Evolutionary conservation across 2,329 filamentous ascomycete genomes (phyloP).

Genomic region (Penicillium psychrosexuale): DNA sequence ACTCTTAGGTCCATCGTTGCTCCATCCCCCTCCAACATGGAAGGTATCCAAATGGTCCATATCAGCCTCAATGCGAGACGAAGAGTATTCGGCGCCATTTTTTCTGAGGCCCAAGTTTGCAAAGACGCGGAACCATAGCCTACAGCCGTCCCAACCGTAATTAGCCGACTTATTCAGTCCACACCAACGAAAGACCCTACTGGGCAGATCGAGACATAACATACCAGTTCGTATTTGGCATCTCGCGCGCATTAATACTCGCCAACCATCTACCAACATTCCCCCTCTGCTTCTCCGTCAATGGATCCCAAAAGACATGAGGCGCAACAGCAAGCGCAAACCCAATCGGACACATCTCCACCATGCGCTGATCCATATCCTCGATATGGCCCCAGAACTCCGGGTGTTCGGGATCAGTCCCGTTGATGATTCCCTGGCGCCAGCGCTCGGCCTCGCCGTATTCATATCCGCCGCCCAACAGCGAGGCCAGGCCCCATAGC

Average conservation of each 20-base stretch:
- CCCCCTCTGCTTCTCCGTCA: slow-evolving; percentile 59
- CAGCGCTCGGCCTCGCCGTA: slow-evolving; percentile 65
- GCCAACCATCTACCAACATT: slow-evolving; percentile 72
- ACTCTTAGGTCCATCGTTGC: slow-evolving; percentile 73
- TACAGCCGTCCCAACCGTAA: slow-evolving; percentile 38
- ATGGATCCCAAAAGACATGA: slow-evolving; percentile 61
- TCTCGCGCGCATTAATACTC: slow-evolving; percentile 75
- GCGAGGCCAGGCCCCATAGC: slow-evolving; percentile 69
- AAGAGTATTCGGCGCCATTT: slow-evolving; percentile 68
- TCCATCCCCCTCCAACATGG: slow-evolving; percentile 79
- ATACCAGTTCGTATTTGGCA: slow-evolving; percentile 63
- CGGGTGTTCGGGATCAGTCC: slow-evolving; percentile 65
- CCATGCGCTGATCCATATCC: slow-evolving; percentile 78
- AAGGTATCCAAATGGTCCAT: slow-evolving; percentile 77
- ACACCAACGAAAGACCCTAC: background rate
- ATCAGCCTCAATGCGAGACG: slow-evolving; percentile 67
- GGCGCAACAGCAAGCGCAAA: slow-evolving; percentile 69
- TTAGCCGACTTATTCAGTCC: background rate
- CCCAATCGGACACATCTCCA: slow-evolving; percentile 77
- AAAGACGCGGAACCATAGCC: slow-evolving; percentile 83
- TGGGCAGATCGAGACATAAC: slow-evolving; percentile 3
- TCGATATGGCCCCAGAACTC: slow-evolving; percentile 77
- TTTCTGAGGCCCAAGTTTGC: slow-evolving; percentile 75
- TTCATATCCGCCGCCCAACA: slow-evolving; percentile 65
- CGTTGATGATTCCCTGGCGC: slow-evolving; percentile 67